Conservation (phyloP, 2,329 filamentous ascomycete genomes). For the Pseudogymnoascus sp. region DNA sequence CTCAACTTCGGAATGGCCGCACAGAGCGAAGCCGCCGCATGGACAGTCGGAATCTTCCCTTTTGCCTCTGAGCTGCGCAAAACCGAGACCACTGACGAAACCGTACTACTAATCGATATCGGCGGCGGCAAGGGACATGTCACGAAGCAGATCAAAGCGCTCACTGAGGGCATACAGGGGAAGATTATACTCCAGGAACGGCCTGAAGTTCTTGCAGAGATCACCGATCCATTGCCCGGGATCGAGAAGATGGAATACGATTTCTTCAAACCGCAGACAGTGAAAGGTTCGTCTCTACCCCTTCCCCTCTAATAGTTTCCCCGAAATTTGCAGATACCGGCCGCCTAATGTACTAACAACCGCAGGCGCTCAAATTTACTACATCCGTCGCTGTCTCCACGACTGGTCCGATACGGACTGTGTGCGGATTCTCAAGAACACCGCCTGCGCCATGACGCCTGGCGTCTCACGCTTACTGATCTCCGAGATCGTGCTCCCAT, state of each 20-base stretch:
- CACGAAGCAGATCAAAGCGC: constrained; percentile 12
- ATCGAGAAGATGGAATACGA: constrained; percentile 24
- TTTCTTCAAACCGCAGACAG: constrained; percentile 27
- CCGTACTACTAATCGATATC: constrained; percentile 19
- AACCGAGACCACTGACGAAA: constrained; percentile 17
- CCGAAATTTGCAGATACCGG: background rate
- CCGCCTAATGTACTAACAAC: background rate
- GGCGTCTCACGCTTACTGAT: constrained; percentile 23
- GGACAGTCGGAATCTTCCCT: constrained; percentile 17
- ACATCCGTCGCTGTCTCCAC: constrained; percentile 31
- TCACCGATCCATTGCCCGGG: constrained; percentile 5
- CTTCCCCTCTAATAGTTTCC: background rate
- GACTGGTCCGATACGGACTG: constrained; percentile 31
- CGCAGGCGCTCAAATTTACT: constrained; percentile 26
- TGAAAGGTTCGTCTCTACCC: constrained; percentile 14
- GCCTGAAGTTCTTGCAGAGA: constrained; percentile 9
- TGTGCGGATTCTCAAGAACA: constrained; percentile 26
- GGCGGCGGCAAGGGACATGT: constrained; percentile 15
- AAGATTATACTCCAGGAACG: constrained; percentile 16
- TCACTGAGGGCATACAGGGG: constrained; percentile 11
- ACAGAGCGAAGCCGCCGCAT: constrained; percentile 12
- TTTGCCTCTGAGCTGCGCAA: constrained; percentile 17
- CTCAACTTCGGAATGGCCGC: constrained; percentile 24
- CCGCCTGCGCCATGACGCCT: constrained; percentile 25
- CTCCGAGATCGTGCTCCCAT: constrained; percentile 23